phyloP scores from a whole-genome alignment of 805 yeast species.

The Kluyveromyces wickerhamii region DNA sequence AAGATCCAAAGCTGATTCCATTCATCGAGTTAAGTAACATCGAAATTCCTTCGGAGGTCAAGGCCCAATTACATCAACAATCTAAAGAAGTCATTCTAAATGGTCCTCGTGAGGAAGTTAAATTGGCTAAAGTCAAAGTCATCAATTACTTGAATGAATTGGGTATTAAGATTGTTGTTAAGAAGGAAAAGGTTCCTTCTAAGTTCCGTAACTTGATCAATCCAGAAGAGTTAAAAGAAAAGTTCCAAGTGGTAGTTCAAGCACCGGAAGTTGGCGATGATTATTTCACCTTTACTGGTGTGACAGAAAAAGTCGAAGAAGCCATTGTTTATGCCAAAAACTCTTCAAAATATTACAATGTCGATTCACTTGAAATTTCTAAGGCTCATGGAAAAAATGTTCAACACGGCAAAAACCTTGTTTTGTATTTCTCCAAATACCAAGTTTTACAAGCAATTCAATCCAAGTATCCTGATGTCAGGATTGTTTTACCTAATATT shows the following conservation, averaged over 20 bases:
- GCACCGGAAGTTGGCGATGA: conserved; percentile 43
- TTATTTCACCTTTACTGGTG: conserved; percentile 57
- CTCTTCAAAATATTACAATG: conserved; percentile 49
- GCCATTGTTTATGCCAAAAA: conserved; percentile 60
- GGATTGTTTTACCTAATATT: conserved; percentile 40
- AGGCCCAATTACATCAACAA: conserved; percentile 13
- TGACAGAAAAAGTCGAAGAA: conserved; percentile 42
- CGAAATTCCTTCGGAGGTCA: conserved; percentile 24
- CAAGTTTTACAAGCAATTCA: conserved; percentile 40
- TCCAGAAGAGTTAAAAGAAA: conserved; percentile 41
- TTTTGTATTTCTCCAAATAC: conserved; percentile 53
- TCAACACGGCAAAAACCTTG: conserved; percentile 67
- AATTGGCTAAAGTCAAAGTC: conserved; percentile 46
- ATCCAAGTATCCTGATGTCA: conserved; percentile 35
- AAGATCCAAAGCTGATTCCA: conserved; percentile 28
- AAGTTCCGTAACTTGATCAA: conserved; percentile 64
- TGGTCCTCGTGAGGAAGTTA: conserved; percentile 65
- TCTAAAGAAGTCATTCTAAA: conserved; percentile 42
- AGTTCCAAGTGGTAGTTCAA: conserved; percentile 49
- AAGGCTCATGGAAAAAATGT: conserved; percentile 80
- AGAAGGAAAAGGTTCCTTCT: conserved; percentile 57
- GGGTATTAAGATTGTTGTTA: conserved; percentile 39
- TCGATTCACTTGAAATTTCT: conserved; percentile 71
- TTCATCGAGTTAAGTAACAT: conserved; percentile 25
- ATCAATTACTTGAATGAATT: conserved; percentile 39